A percentile compares a stretch with the other conserved stretches of the same genome.
phyloP scores from a whole-genome alignment of 176 grass and related monocot species.

The Rhynchospora pubera region DNA sequence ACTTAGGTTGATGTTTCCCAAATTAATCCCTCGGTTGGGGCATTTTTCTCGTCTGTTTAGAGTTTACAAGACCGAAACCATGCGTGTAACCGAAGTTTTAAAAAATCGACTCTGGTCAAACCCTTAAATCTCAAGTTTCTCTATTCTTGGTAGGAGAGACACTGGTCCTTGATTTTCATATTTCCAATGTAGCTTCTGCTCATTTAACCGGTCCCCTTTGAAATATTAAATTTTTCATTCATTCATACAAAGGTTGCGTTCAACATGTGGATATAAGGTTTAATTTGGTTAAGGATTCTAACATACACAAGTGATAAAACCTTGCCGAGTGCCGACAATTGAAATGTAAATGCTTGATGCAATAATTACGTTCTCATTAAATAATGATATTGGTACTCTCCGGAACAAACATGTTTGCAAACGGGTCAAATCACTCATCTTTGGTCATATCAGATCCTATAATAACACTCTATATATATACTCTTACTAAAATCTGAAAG shows the following conservation, averaged over 20 bases:
- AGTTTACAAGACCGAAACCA: constrained; percentile 24
- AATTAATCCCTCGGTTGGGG: constrained; percentile 28
- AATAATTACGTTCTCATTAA: too few species aligned
- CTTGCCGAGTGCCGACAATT: too few species aligned
- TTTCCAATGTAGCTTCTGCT: constrained; percentile 55
- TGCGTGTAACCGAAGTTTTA: constrained; percentile 45
- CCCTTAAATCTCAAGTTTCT: constrained; percentile 77
- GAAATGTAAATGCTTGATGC: background rate
- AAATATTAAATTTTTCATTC: background rate
- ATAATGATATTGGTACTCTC: too few species aligned
- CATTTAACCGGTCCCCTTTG: constrained; percentile 40
- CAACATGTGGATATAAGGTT: constrained; percentile 5
- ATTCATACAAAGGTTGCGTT: background rate
- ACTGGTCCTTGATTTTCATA: constrained; percentile 47
- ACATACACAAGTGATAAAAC: constrained; percentile 5
- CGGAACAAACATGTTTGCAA: too few species aligned
- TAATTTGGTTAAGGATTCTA: background rate
- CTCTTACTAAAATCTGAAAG: too few species aligned
- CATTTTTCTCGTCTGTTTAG: constrained; percentile 57
- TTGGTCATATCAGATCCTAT: too few species aligned
- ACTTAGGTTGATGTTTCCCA: constrained; percentile 19
- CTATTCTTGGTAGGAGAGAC: constrained; percentile 34
- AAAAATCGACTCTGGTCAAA: constrained; percentile 48
- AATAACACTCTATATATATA: too few species aligned
- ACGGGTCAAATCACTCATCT: too few species aligned